Percentiles rank a stretch among this genome's conserved stretches.
Conservation (phyloP, 495 filamentous ascomycete species). For the Penicillium arizonense region DNA sequence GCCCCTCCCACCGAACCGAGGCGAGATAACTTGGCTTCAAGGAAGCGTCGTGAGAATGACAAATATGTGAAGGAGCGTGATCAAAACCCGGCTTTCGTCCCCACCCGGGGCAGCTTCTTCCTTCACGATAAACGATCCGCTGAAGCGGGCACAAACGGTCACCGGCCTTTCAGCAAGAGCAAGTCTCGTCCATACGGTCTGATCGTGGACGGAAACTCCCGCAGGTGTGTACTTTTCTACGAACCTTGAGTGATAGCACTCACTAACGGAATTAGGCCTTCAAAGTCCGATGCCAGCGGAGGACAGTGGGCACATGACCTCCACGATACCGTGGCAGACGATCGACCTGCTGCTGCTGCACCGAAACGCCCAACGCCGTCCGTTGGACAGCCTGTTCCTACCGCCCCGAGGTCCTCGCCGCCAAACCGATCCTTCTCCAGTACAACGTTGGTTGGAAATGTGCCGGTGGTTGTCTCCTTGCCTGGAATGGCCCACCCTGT, state of each 20-base stretch:
- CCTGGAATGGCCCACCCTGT: constrained; percentile 71
- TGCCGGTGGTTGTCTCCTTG: constrained; percentile 78
- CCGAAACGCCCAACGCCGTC: constrained; percentile 19
- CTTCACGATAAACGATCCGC: constrained; percentile 89
- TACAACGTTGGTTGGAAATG: constrained; percentile 69
- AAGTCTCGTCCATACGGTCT: constrained; percentile 45
- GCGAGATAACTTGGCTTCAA: constrained; percentile 57
- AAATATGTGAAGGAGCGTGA: constrained; percentile 85
- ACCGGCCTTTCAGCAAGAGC: constrained; percentile 38
- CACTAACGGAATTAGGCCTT: constrained; percentile 56
- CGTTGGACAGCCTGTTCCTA: constrained; percentile 31
- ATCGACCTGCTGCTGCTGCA: constrained; percentile 25
- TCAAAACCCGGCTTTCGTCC: constrained; percentile 90
- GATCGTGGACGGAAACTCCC: constrained; percentile 48
- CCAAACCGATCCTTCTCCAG: constrained; percentile 68
- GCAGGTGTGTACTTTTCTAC: constrained; percentile 27
- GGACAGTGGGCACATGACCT: constrained; percentile 92
- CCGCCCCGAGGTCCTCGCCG: constrained; percentile 47
- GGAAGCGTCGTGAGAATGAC: constrained; percentile 81
- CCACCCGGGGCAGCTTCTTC: constrained; percentile 93
- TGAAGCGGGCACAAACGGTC: constrained; percentile 64
- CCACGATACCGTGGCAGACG: constrained; percentile 72
- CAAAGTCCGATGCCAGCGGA: constrained; percentile 73
- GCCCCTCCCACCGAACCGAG: constrained; percentile 40
- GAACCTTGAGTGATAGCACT: background rate